Percentiles rank a stretch among this genome's conserved stretches.
phyloP scores from a whole-genome alignment of 2,329 filamentous ascomycete genomes.

The Mycosphaerelloides madeirae region DNA sequence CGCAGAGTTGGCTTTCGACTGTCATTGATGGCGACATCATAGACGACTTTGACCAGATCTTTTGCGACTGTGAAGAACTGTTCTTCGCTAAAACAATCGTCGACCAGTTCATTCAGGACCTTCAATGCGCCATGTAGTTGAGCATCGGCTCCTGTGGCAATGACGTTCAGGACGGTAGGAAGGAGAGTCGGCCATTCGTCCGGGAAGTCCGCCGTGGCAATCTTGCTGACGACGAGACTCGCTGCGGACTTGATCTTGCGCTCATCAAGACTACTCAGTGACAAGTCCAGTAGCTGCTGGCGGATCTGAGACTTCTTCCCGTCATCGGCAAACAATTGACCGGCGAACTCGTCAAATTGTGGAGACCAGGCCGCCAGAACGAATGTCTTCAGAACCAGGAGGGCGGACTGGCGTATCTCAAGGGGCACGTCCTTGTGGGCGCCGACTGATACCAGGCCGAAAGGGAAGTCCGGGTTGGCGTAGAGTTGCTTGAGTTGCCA shows the following conservation, averaged over 20 bases:
- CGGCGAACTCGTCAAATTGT: slow-evolving; percentile 65
- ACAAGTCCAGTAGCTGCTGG: slow-evolving; percentile 69
- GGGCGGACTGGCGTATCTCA: slow-evolving; percentile 74
- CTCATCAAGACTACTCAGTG: slow-evolving; percentile 67
- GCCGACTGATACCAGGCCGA: slow-evolving; percentile 75
- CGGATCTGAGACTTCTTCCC: slow-evolving; percentile 69
- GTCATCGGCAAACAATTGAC: slow-evolving; percentile 62
- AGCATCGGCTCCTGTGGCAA: slow-evolving; percentile 68
- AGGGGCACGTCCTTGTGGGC: slow-evolving; percentile 68
- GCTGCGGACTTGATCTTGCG: slow-evolving; percentile 85
- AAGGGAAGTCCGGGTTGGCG: slow-evolving; percentile 65
- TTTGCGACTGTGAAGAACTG: slow-evolving; percentile 90
- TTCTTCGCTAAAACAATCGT: slow-evolving; percentile 87
- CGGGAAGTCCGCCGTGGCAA: slow-evolving; percentile 87
- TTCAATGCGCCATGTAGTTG: slow-evolving; percentile 86
- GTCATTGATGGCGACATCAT: slow-evolving; percentile 73
- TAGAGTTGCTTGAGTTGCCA: slow-evolving; percentile 70
- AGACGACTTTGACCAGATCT: slow-evolving; percentile 78
- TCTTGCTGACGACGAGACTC: slow-evolving; percentile 87
- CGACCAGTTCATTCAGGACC: slow-evolving; percentile 83
- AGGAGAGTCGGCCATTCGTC: slow-evolving; percentile 91
- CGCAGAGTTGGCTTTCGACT: slow-evolving; percentile 66
- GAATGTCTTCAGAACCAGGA: slow-evolving; percentile 75
- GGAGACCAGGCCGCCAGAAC: slow-evolving; percentile 80
- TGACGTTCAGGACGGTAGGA: slow-evolving; percentile 70